These are phyloP conservation scores for Penicillium canescens DNA, from an alignment of 495 filamentous ascomycete species.

Conservation along the genomic window DNA sequence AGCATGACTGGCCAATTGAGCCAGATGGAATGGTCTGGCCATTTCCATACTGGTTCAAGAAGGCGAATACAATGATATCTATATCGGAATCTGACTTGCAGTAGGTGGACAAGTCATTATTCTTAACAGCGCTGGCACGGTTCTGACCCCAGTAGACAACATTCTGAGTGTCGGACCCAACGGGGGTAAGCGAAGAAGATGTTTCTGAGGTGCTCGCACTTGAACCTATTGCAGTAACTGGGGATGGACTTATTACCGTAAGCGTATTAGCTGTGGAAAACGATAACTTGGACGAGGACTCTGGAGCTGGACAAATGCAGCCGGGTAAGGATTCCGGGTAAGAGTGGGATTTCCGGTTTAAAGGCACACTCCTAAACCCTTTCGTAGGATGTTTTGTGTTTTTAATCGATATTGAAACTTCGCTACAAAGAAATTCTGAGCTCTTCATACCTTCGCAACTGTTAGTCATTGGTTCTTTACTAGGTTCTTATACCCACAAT, in stretches of 20 bases:
- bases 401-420: neutral
- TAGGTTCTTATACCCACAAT: neutral
- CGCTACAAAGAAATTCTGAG: neutral
- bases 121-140: conserved; percentile 14
- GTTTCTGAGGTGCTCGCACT: neutral
- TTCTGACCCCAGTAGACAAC: conserved; percentile 51
- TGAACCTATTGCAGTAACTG: neutral
- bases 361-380: neutral
- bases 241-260: neutral
- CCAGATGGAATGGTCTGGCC: conserved; percentile 27
- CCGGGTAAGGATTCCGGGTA: neutral
- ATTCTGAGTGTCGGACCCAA: conserved; percentile 25
- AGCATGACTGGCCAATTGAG: conserved; percentile 25
- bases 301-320: neutral
- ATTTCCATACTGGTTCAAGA: conserved; percentile 44
- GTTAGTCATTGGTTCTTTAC: neutral
- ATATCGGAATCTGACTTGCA: conserved; percentile 38
- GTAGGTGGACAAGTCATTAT: conserved; percentile 38
- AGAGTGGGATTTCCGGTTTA: neutral
- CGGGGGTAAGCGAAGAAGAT: neutral
- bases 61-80: conserved; percentile 54
- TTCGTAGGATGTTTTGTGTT: neutral
- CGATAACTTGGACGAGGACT: neutral
- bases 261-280: neutral
- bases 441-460: neutral